Base-by-base conservation (phyloP, 2,329 filamentous ascomycete species). In the Trichoderma sp. region DNA sequence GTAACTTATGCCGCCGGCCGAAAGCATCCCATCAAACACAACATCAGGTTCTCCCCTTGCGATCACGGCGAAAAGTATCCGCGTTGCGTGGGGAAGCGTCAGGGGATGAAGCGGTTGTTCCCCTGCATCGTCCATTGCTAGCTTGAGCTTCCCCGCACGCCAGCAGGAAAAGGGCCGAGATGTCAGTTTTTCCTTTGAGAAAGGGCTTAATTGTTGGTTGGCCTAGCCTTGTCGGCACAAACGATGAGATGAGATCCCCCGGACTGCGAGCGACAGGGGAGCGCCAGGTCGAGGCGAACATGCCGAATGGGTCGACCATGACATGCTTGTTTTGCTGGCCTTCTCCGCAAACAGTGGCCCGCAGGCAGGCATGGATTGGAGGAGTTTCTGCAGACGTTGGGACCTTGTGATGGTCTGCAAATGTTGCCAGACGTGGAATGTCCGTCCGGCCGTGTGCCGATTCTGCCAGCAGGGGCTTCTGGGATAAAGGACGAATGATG, bases 111-210 rank as follows among this genome's bases (percentile, higher is more conserved):
- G 38, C 68, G 35, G 33, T 62, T 38, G 31, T 41, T 69, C 66
- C 66, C 73, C 66, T 62, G 71, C 63, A 60, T 59, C 56, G 29
- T 71, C 65, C 59, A 63, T 56, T 63, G 59, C 29, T 63, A 74
- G 71, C 38, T 35, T 29, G 65, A 35, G 24, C 73, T 75, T 59
- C 59, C 65, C 69, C 63, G 38, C 73, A 56, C 64, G 73, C 73
- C 64, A 75, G 50, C 65, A 50, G 66, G 16, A 59, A 69, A 75
- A 75, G 73, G 73, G 73, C 73, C 73, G 73, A 75, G 64, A 66
- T 56, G 18, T 65, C 71, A 59, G 29, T 24, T 69, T 53, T 38
- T 9, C 11, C 14, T 29, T 16, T 18, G 33, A 12, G 7, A 65
- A 14, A 9, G 45, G 62, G 9, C 18, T 21, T 29, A 6, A 2